Evolutionary conservation across 1,139 yeast species (phyloP), one percentile per base, ranked within the genome.

Genomic region (Diutina rugosa): DNA sequence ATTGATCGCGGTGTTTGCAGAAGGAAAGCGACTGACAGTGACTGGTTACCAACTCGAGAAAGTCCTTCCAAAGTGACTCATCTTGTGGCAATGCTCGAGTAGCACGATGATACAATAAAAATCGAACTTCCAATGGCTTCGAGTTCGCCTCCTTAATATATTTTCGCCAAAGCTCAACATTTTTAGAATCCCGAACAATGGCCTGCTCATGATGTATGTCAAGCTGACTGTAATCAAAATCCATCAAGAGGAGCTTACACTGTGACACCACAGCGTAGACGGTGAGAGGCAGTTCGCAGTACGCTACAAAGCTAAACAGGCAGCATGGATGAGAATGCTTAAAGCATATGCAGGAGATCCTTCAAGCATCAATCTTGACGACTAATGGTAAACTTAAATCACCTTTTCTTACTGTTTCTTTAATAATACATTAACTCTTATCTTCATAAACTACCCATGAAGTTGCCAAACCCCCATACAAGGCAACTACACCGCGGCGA

Each of bases 381-480:
- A 21, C 4, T 21, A 21, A 3, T 2, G 26, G 26, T 21, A 21
- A 21, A 21, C 26, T 21, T 21, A 21, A 21, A 21, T 3, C 28
- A n/a, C 8, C 21, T 16, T 45, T 7, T 35, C 41, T 7, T 10
- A 35, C 5, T n/a, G 41, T 21, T 21, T 21, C 18, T 18, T 21
- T 21, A 21, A 21, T 21, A 4, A 21, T 21, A 21, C 26, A 4
- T 21, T 21, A 21, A 21, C 26, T 21, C 26, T 21, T 35, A 35
- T 35, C 41, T 10, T 35, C 41, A 35, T 35, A 35, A 35, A 68
- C 69, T 14, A 75, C 64, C 78, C 78, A 76, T 12, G 72, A 70
- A 8, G 79, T 75, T 28, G 80, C 80, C 63, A 77, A 72, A 2
- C 80, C 80, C 30, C 76, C 68, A 6, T 71, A 73, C 1, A 82